These are phyloP conservation scores for Populus hybrid DNA, from an alignment of 441 rosid genomes.

Conservation along the genomic window DNA sequence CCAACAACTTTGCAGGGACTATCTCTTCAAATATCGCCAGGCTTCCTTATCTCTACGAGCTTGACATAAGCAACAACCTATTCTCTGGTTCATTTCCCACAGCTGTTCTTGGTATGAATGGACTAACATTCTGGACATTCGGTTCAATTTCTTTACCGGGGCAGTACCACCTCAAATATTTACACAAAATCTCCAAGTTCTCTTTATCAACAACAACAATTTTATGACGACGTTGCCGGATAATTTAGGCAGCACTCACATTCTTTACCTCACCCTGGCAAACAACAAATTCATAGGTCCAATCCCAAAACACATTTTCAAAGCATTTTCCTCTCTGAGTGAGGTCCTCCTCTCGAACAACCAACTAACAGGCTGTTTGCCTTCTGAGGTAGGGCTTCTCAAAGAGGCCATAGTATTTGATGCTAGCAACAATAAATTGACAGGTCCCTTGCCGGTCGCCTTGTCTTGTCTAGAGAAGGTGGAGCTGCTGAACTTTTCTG, in stretches of 20 bases:
- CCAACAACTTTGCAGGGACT: constrained; percentile 64
- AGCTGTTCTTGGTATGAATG: constrained; percentile 54
- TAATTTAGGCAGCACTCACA: constrained; percentile 41
- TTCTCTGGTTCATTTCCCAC: constrained; percentile 77
- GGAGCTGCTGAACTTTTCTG: constrained; percentile 69
- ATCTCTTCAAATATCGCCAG: constrained; percentile 52
- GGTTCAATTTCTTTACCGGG: constrained; percentile 67
- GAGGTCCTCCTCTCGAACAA: constrained; percentile 74
- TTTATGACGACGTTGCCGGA: constrained; percentile 54
- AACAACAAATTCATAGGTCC: constrained; percentile 75
- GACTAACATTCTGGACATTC: constrained; percentile 61
- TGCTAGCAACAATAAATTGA: constrained; percentile 49
- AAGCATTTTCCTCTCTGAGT: constrained; percentile 43
- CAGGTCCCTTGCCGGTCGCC: constrained; percentile 57
- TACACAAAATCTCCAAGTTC: constrained; percentile 52
- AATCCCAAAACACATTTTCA: constrained; percentile 54
- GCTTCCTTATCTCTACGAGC: constrained; percentile 72
- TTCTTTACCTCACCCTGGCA: constrained; percentile 62
- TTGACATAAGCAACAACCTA: constrained; percentile 76
- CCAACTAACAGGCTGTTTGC: constrained; percentile 67
- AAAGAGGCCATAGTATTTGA: constrained; percentile 59
- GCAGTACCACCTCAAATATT: constrained; percentile 70
- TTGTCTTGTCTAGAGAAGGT: constrained; percentile 58
- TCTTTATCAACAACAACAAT: constrained; percentile 68
- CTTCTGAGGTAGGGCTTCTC: constrained; percentile 63